Evolutionary conservation across 371 early-diverging fungal genomes (phyloP), one percentile per base, ranked within the genome.

Genomic region (Saksenaea oblongispora): DNA sequence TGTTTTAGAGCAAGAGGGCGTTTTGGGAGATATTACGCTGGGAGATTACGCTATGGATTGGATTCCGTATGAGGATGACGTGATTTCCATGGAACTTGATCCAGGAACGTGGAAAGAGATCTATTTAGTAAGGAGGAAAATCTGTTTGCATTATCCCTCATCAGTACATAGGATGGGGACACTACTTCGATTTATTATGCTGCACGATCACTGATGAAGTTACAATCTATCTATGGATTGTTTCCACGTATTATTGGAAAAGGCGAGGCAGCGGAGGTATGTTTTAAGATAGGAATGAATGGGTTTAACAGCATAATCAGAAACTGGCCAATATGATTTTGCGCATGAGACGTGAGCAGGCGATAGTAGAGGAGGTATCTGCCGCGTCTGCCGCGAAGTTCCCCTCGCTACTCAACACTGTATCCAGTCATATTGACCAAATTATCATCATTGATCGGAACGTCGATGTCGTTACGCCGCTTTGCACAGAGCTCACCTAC

Each of bases 401-500:
- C 18, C 73, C 76, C 1, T 72, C 79, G 3, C 56, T 80, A 17
- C 54, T 80, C 17, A 80, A 80, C 51, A 64, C 74, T 0, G 65
- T 89, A 18, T 91, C 92, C 2, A 85, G 87, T 31, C 88, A 85
- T 47, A 86, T 96, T 55, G 96, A 96, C 69, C 89, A 94, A n/a
- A 71, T 96, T 37, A 86, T 97, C 34, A 87, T 98, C 24, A 80
- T 98, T 34, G 98, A 98, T 63, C 87, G 97, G 3, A 86, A 86
- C 34, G 91, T 92, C 4, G 98, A 98, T 73, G 70, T 96, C 42
- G 80, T 94, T 17, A 96, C 96, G 2, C 97, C 96, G 3, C 74
- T 98, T 44, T 90, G 95, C 69, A 97, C 95, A 0, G 94, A 95
- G 70, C 74, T 97, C 58, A 97, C 98, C 0, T 98, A 97, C 74